These are phyloP conservation scores for Cutaneotrichosporon cutaneum DNA, from an alignment of 1,284 basidiomycete genomes.

Conservation along the genomic window DNA sequence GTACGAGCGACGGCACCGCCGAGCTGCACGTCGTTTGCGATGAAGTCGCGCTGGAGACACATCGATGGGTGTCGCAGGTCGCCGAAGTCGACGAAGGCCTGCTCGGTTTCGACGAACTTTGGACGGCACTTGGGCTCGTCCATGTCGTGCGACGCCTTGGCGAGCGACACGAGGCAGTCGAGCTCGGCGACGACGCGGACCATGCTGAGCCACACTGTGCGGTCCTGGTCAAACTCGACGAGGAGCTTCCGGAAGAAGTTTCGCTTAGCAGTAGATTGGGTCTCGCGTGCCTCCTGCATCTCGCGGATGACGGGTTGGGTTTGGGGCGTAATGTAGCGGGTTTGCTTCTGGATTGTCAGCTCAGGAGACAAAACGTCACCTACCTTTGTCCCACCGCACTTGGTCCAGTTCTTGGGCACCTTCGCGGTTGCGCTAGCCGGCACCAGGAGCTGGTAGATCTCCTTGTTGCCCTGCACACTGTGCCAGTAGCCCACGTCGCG, in stretches of 20 bases:
- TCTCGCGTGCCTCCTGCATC: conserved; percentile 90
- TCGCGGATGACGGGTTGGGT: conserved; percentile 69
- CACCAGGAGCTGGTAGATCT: conserved; percentile 83
- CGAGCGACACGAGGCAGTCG: conserved; percentile 90
- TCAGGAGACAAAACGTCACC: conserved; percentile 43
- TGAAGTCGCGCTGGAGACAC: conserved; percentile 73
- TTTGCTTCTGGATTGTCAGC: conserved; percentile 55
- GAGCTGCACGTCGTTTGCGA: conserved; percentile 88
- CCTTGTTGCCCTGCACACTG: conserved; percentile 78
- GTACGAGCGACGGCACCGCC: conserved; percentile 70
- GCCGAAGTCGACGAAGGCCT: conserved; percentile 75
- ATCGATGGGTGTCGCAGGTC: conserved; percentile 84
- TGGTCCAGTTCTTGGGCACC: conserved; percentile 79
- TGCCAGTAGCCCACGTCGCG: conserved; percentile 75
- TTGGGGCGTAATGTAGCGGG: conserved; percentile 73
- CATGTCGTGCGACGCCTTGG: conserved; percentile 82
- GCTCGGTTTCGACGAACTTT: conserved; percentile 74
- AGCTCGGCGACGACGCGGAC: conserved; percentile 74
- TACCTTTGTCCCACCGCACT: conserved; percentile 77
- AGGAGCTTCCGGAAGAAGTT: conserved; percentile 78
- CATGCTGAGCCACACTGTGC: conserved; percentile 72
- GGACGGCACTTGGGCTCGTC: conserved; percentile 92
- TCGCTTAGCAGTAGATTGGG: conserved; percentile 71
- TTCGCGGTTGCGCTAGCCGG: conserved; percentile 61
- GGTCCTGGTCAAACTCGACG: conserved; percentile 81